phyloP scores from a whole-genome alignment of 805 yeast genomes.

The Brettanomyces nanus region DNA sequence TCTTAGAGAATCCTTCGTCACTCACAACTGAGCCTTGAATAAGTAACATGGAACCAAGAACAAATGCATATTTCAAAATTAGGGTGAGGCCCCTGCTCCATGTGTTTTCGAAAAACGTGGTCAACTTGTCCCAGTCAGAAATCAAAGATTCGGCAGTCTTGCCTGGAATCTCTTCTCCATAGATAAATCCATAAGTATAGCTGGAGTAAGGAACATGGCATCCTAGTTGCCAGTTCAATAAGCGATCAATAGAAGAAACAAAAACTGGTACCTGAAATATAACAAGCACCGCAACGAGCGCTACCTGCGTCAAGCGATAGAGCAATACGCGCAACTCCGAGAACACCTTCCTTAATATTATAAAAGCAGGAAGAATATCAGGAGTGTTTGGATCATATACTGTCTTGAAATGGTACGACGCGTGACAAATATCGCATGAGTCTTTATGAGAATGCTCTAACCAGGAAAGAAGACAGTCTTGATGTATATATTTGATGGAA shows the following conservation, averaged over 20 bases:
- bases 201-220: constrained; percentile 36
- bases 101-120: constrained; percentile 6
- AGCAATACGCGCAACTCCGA: constrained; percentile 3
- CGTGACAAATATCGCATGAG: constrained; percentile 83
- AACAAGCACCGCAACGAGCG: constrained; percentile 8
- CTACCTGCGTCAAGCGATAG: constrained; percentile 6
- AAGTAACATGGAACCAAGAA: constrained; percentile 13
- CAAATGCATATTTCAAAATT: constrained; percentile 16
- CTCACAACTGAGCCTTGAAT: constrained; percentile 61
- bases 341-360: constrained; percentile 33
- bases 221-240: constrained; percentile 50
- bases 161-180: constrained; percentile 2
- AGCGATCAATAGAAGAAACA: constrained; percentile 46
- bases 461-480: constrained; percentile 89
- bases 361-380: constrained; percentile 42
- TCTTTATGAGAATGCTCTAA: constrained; percentile 56
- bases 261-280: constrained; percentile 45
- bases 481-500: constrained; percentile 86
- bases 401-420: constrained; percentile 47
- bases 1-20: constrained; percentile 59
- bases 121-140: not conserved
- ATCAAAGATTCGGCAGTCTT: constrained; percentile 1
- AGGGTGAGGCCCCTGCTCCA: constrained; percentile 12
- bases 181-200: constrained; percentile 12
- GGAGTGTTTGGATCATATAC: constrained; percentile 40